phyloP scores from a whole-genome alignment of 495 filamentous ascomycete genomes.

The Lophiotrema nucula region DNA sequence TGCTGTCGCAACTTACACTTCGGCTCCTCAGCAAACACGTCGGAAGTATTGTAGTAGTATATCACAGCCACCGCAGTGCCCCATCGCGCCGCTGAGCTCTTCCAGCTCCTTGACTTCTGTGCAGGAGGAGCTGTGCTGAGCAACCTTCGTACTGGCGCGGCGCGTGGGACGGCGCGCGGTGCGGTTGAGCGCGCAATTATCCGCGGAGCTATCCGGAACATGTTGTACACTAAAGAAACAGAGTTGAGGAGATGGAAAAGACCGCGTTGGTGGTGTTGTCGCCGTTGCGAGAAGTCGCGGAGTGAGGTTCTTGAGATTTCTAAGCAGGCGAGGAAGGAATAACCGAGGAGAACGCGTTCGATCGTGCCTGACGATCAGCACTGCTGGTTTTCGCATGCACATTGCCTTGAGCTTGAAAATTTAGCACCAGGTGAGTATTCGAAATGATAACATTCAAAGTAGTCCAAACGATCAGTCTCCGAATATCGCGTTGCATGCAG shows the following conservation, averaged over 20 bases:
- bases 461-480: no score
- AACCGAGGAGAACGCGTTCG: no score
- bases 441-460: no score
- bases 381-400: no score
- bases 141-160: conserved; percentile 54
- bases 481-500: no score
- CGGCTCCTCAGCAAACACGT: conserved; percentile 79
- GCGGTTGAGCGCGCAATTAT: conserved; percentile 25
- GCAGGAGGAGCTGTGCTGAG: conserved; percentile 66
- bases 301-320: background rate
- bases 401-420: no score
- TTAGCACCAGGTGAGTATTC: no score
- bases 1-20: conserved; percentile 54
- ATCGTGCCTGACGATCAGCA: no score
- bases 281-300: background rate
- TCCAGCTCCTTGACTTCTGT: conserved; percentile 75
- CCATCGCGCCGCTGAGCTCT: conserved; percentile 68
- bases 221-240: conserved; percentile 12
- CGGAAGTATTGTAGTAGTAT: conserved; percentile 91
- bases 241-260: conserved; percentile 12
- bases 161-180: conserved; percentile 15
- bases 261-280: conserved; percentile 6
- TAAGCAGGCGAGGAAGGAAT: background rate
- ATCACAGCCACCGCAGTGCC: conserved; percentile 73
- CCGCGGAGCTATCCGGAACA: conserved; percentile 31